Evolutionary conservation across 108 stramenopile species (phyloP).

Genomic region (Cyclotella sp.): DNA sequence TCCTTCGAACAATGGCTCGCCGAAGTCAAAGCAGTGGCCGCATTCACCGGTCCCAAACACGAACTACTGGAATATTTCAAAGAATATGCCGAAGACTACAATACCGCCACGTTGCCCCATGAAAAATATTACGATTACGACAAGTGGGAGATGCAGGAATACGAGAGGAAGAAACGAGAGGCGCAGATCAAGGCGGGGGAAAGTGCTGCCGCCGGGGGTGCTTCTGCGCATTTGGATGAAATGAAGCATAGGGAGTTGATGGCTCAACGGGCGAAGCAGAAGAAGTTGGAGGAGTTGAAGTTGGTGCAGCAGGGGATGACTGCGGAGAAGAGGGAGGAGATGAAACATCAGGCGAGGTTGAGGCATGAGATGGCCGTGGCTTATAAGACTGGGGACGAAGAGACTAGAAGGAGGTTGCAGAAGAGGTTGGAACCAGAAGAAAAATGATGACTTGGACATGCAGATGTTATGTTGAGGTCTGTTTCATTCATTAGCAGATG

Average conservation of each 20-base stretch:
- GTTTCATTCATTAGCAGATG: background rate
- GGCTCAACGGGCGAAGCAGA: slow-evolving; percentile 44
- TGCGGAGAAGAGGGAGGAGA: slow-evolving; percentile 72
- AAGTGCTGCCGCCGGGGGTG: slow-evolving; percentile 19
- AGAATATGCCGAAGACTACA: slow-evolving; percentile 95
- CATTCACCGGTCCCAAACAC: slow-evolving; percentile 82
- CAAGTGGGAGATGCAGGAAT: slow-evolving; percentile 96
- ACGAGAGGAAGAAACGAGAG: slow-evolving; percentile 65
- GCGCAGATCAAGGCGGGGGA: slow-evolving; percentile 33
- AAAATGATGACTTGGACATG: background rate
- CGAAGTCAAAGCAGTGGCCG: slow-evolving; percentile 87
- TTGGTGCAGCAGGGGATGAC: slow-evolving; percentile 62
- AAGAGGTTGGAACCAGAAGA: slow-evolving; percentile 76
- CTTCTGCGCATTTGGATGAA: slow-evolving; percentile 53
- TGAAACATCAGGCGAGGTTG: slow-evolving; percentile 78
- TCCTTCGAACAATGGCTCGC: slow-evolving; percentile 92
- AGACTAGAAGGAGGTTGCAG: slow-evolving; percentile 67
- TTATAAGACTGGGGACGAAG: slow-evolving; percentile 81
- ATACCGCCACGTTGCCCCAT: slow-evolving; percentile 94
- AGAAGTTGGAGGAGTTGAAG: slow-evolving; percentile 59
- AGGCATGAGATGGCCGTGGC: slow-evolving; percentile 84
- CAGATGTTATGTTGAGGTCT: background rate
- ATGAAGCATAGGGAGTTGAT: slow-evolving; percentile 55
- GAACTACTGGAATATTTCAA: slow-evolving; percentile 91
- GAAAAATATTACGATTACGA: slow-evolving; percentile 95